Base-by-base conservation (phyloP, 768 basidiomycete genomes). In the Galerina sulciceps region DNA sequence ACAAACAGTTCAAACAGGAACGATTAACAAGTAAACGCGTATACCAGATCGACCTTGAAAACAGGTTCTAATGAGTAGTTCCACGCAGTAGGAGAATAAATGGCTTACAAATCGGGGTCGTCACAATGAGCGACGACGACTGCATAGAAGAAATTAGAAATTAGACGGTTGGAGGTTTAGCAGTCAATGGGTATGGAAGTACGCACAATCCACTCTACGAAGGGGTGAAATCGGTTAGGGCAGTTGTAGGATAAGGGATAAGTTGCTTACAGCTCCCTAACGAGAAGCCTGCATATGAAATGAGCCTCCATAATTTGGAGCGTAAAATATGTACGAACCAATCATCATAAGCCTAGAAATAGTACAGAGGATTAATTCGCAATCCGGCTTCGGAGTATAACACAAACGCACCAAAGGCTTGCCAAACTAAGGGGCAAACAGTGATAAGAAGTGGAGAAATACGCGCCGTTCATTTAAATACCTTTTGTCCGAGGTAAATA, bases 401-500 rank as follows among this genome's bases (percentile, higher is more conserved):
- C 23, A 26, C 22, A 3, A 14, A 77, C 86, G 61, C 71, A 89
- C 90, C 71, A 93, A 70, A 31, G 91, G 91, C 69, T 85, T 87
- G 11, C 91, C 91, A 58, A 86, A 91, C 90, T 91, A 61, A 17
- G 15, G 2, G 22, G 22, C 13, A 20, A 20, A 43, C n/a, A 48
- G 31, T 13, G 10, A 46, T 43, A 11, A 40, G 23, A 23, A 42
- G 23, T 1, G 20, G 15, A 45, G 6, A n/a, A 48, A 11, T 26
- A 38, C n/a, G 41, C 76, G 8, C 26, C 26, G 26, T 31, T 31
- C 26, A 31, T 31, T 31, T 31, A 31, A 31, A 15, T 38, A 88
- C 90, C 85, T 98, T 98, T 74, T 98, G 95, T 4, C 93, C 89
- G 18, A 98, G 85, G 71, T 99, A 98, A 61, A 99, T 93, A 85